Percentiles rank a stretch among this genome's conserved stretches.
Conservation (phyloP, 2,329 filamentous ascomycete species). For the Ophiocordyceps camponoti-floridani region DNA sequence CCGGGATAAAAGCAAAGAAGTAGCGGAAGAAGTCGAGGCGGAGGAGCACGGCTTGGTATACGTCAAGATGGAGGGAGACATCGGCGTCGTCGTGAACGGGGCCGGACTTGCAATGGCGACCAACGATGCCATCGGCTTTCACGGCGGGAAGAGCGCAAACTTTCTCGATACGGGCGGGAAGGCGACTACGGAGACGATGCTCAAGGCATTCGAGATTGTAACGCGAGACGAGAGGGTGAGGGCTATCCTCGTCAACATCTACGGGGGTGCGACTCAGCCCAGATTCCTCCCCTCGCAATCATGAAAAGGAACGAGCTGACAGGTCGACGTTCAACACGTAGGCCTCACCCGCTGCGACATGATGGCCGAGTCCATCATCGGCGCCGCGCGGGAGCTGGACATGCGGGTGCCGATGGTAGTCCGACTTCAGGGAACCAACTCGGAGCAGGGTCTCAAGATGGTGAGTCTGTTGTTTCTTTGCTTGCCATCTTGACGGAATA, state of each 20-base stretch:
- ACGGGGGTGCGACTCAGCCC: constrained; percentile 12
- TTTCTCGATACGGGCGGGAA: constrained; percentile 86
- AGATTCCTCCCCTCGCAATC: too few relatives aligned
- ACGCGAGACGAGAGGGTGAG: constrained; percentile 53
- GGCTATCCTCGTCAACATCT: constrained; percentile 44
- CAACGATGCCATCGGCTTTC: constrained; percentile 54
- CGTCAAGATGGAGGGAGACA: constrained; percentile 41
- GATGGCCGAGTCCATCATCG: constrained; percentile 30
- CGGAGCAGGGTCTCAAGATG: constrained; percentile 18
- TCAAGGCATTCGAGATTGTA: constrained; percentile 57
- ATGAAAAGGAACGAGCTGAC: not conserved
- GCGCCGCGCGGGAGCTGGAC: constrained; percentile 18
- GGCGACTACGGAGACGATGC: constrained; percentile 67
- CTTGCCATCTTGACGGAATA: not conserved
- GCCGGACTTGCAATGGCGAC: constrained; percentile 87
- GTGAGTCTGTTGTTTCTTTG: constrained; percentile 10
- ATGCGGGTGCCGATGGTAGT: constrained; percentile 25
- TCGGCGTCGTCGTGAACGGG: constrained; percentile 77
- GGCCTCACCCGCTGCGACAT: constrained; percentile 30
- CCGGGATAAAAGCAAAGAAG: constrained; percentile 15
- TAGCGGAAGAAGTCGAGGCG: constrained; percentile 17
- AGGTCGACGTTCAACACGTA: constrained; percentile 4
- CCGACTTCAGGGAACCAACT: constrained; percentile 28
- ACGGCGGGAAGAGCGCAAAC: constrained; percentile 56
- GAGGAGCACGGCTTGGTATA: constrained; percentile 59